Evolutionary conservation across 176 grass and related monocot species (phyloP).

Genomic region (Calamus simplicifolius): DNA sequence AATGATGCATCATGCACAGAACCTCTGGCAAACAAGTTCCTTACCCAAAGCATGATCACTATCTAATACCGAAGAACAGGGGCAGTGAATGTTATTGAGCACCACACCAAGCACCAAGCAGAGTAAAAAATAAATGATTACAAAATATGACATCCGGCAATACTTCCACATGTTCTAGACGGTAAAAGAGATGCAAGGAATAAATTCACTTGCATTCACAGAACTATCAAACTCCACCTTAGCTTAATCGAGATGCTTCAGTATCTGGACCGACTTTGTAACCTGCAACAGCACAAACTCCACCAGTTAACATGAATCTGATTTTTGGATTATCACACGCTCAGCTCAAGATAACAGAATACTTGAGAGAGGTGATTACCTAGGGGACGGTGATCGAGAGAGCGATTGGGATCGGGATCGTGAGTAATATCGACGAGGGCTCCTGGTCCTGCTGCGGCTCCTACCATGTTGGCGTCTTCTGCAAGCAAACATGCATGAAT

Average conservation of each 20-base stretch:
- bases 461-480: constrained; percentile 59
- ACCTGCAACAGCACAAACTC: constrained; percentile 33
- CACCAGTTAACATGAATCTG: background rate
- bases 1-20: too few relatives aligned
- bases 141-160: too few relatives aligned
- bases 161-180: too few relatives aligned
- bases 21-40: too few relatives aligned
- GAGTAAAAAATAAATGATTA: too few relatives aligned
- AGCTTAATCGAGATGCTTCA: constrained; percentile 21
- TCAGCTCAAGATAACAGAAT: background rate
- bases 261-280: constrained; percentile 66
- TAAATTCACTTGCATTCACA: too few relatives aligned
- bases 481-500: constrained; percentile 2
- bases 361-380: constrained; percentile 26
- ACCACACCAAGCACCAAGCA: too few relatives aligned
- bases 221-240: background rate
- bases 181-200: too few relatives aligned
- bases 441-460: constrained; percentile 56
- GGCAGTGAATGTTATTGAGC: too few relatives aligned
- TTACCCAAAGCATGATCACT: too few relatives aligned
- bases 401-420: constrained; percentile 40
- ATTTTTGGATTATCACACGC: constrained; percentile 1
- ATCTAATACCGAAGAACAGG: too few relatives aligned
- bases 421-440: constrained; percentile 40
- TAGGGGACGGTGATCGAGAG: constrained; percentile 67